A percentile compares a stretch with the other conserved stretches of the same genome.
phyloP scores from a whole-genome alignment of 768 basidiomycete genomes.

The Pluteus cervinus region DNA sequence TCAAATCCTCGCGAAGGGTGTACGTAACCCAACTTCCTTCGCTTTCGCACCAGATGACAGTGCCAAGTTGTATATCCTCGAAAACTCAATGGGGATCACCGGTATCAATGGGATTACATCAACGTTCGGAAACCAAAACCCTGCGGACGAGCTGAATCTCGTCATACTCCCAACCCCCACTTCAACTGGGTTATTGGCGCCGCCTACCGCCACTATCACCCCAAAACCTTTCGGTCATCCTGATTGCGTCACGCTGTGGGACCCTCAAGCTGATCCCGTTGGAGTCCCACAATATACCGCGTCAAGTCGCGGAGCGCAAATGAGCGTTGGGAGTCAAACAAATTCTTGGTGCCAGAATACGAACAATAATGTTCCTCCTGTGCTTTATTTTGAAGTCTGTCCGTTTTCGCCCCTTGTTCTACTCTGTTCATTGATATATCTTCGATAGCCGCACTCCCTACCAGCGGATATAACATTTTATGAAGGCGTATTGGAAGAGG shows the following conservation, averaged over 20 bases:
- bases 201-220: background rate
- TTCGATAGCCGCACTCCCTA: conserved; percentile 36
- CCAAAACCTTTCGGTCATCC: conserved; percentile 33
- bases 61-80: conserved; percentile 26
- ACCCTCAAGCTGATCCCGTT: conserved; percentile 32
- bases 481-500: conserved; percentile 2
- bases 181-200: background rate
- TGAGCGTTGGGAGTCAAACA: conserved; percentile 26
- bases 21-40: conserved; percentile 39
- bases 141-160: conserved; percentile 33
- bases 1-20: conserved; percentile 33
- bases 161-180: conserved; percentile 12
- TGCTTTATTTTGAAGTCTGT: conserved; percentile 32
- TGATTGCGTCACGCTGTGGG: conserved; percentile 39
- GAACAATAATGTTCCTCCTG: conserved; percentile 31
- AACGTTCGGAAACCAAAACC: conserved; percentile 39
- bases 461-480: conserved; percentile 43
- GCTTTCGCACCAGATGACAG: conserved; percentile 21
- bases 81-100: conserved; percentile 40
- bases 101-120: conserved; percentile 31
- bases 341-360: conserved; percentile 28
- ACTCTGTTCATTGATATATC: background rate
- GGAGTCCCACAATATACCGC: conserved; percentile 30
- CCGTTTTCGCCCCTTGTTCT: background rate
- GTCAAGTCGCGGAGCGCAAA: conserved; percentile 26